Evolutionary conservation across 106 monocot species (phyloP).

Genomic region (Dendrobium chrysotoxum): DNA sequence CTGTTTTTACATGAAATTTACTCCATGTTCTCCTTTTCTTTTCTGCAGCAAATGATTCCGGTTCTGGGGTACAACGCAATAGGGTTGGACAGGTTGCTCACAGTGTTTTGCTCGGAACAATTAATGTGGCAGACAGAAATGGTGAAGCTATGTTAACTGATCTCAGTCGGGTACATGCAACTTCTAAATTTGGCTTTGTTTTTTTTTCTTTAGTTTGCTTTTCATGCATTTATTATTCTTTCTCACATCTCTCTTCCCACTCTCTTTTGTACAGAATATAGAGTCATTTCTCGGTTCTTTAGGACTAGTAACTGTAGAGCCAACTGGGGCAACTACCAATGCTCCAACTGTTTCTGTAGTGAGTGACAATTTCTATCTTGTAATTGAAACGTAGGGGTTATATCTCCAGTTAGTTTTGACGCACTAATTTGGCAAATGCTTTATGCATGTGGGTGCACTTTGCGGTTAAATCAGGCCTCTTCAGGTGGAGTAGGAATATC

Average conservation of each 20-base stretch:
- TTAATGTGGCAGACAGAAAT: slow-evolving; percentile 43
- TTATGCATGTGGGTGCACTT: not conserved
- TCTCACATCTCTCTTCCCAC: not conserved
- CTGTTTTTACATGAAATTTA: not conserved
- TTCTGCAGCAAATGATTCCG: slow-evolving; percentile 4
- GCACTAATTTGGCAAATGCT: not conserved
- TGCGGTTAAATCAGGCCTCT: slow-evolving; percentile 29
- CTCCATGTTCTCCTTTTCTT: not conserved
- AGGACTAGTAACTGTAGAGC: slow-evolving; percentile 19
- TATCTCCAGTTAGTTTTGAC: not conserved
- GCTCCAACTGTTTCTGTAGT: slow-evolving; percentile 24
- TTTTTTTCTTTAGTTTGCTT: not conserved
- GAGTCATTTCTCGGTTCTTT: slow-evolving; percentile 65
- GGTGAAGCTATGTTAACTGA: slow-evolving; percentile 37
- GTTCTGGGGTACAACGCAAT: not conserved
- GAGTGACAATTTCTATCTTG: slow-evolving; percentile 9
- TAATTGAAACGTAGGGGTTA: not conserved
- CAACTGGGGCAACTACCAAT: slow-evolving; percentile 16
- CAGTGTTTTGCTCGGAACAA: slow-evolving; percentile 52
- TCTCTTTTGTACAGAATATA: slow-evolving; percentile 47
- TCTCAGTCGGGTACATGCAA: slow-evolving; percentile 17
- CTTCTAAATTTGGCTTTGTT: not conserved
- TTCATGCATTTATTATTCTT: not conserved
- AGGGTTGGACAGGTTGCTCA: slow-evolving; percentile 42
- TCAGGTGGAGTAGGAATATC: slow-evolving; percentile 30